phyloP scores from a whole-genome alignment of 1,139 yeast genomes.

The Candida buenavistaensis region DNA sequence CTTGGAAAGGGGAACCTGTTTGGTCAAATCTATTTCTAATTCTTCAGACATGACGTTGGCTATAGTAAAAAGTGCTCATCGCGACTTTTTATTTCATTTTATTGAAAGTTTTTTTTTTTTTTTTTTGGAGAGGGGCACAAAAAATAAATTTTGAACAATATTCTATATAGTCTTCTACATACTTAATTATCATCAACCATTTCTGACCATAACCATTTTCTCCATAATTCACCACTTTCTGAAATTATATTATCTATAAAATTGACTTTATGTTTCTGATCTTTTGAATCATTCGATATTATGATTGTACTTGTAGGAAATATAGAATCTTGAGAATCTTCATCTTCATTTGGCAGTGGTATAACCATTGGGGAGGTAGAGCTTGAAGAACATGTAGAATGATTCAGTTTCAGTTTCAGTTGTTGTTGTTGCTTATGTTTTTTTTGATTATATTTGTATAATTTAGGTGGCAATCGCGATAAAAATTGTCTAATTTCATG shows the following conservation, averaged over 20 bases:
- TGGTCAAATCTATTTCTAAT: conserved; percentile 76
- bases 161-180: no score
- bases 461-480: conserved; percentile 52
- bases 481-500: conserved; percentile 83
- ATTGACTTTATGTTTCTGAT: conserved; percentile 37
- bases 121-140: conserved; percentile 6
- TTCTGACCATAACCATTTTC: conserved; percentile 81
- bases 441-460: conserved; percentile 30
- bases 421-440: neutral
- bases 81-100: conserved; percentile 16
- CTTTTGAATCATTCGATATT: conserved; percentile 37
- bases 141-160: no score
- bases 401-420: neutral
- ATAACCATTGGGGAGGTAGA: conserved; percentile 13
- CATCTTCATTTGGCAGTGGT: conserved; percentile 10
- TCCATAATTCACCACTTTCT: conserved; percentile 88
- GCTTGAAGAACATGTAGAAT: conserved; percentile 9
- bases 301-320: conserved; percentile 16
- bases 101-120: conserved; percentile 10
- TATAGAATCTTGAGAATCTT: conserved; percentile 6
- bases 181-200: conserved; percentile 49
- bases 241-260: conserved; percentile 69
- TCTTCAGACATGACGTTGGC: conserved; percentile 48
- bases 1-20: conserved; percentile 82
- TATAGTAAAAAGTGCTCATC: no score